These are phyloP conservation scores for Gossypium trilobum DNA, from an alignment of 441 rosid species.

Conservation along the genomic window DNA sequence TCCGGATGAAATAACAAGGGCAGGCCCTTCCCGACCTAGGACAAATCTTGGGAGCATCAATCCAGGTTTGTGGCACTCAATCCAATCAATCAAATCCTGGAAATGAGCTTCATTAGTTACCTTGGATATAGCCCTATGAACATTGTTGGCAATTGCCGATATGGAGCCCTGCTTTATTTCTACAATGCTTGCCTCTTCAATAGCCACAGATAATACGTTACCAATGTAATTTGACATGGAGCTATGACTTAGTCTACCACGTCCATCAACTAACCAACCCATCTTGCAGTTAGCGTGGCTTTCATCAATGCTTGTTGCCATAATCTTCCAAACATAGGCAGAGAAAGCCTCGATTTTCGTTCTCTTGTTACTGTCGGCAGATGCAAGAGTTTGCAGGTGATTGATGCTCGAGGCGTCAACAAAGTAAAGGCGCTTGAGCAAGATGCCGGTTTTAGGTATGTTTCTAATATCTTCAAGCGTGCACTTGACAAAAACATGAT, in stretches of 20 bases:
- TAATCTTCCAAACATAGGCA: slow-evolving; percentile 66
- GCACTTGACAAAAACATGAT: slow-evolving; percentile 47
- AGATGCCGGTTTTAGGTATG: slow-evolving; percentile 34
- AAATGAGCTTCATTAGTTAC: slow-evolving; percentile 55
- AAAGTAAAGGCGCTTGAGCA: slow-evolving; percentile 63
- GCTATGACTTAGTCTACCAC: slow-evolving; percentile 32
- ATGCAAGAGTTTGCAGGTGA: slow-evolving; percentile 47
- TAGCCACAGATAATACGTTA: slow-evolving; percentile 55
- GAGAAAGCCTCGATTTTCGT: slow-evolving; percentile 83
- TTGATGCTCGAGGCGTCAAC: slow-evolving; percentile 44
- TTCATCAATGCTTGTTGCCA: slow-evolving; percentile 41
- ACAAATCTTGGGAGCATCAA: slow-evolving; percentile 57
- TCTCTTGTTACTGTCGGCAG: slow-evolving; percentile 33
- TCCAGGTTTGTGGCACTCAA: slow-evolving; percentile 78
- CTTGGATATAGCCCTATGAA: slow-evolving; percentile 47
- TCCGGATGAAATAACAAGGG: slow-evolving; percentile 66
- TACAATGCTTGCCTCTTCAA: slow-evolving; percentile 46
- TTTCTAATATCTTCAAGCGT: slow-evolving; percentile 51
- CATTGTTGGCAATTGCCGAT: slow-evolving; percentile 45
- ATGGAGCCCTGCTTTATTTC: slow-evolving; percentile 42
- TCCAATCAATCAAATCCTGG: slow-evolving; percentile 75
- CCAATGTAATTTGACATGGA: slow-evolving; percentile 59
- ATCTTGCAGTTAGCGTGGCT: slow-evolving; percentile 51
- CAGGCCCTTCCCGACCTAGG: slow-evolving; percentile 68
- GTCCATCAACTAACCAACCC: slow-evolving; percentile 85